Evolutionary conservation across 495 filamentous ascomycete species (phyloP).

Genomic region (Annulohypoxylon moriforme): DNA sequence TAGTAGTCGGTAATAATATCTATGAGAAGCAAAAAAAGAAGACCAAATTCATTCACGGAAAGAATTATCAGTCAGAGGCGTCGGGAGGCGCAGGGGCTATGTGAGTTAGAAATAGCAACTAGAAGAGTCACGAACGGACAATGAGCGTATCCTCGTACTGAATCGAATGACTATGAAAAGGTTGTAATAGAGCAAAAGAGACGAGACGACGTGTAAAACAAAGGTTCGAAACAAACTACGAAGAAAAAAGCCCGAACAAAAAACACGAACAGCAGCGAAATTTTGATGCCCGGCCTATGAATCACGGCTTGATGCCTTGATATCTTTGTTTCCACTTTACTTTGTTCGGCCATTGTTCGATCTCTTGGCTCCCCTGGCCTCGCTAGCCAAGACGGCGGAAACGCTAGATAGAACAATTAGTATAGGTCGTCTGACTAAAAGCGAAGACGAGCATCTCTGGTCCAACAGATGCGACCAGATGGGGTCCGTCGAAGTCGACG

Average conservation of each 20-base stretch:
- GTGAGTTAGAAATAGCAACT: constrained; percentile 42
- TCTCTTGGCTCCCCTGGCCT: constrained; percentile 21
- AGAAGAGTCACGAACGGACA: constrained; percentile 39
- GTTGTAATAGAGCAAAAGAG: constrained; percentile 2
- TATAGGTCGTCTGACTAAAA: constrained; percentile 24
- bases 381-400: not conserved
- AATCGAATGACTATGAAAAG: constrained; percentile 28
- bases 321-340: constrained; percentile 42
- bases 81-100: constrained; percentile 17
- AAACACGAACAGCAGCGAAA: constrained; percentile 14
- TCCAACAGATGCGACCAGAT: constrained; percentile 44
- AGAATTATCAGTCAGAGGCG: constrained; percentile 20
- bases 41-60: constrained; percentile 32
- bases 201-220: constrained; percentile 17
- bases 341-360: constrained; percentile 41
- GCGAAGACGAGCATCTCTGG: constrained; percentile 29
- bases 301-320: constrained; percentile 30
- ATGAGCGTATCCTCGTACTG: constrained; percentile 30
- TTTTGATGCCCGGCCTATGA: constrained; percentile 18
- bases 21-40: constrained; percentile 23
- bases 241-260: constrained; percentile 2
- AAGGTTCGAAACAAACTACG: constrained; percentile 21
- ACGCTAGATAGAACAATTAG: constrained; percentile 17
- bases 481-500: constrained; percentile 18
- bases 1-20: constrained; percentile 15